Conservation (phyloP, 208 protist genomes). For the Naegleria lovaniensis region DNA sequence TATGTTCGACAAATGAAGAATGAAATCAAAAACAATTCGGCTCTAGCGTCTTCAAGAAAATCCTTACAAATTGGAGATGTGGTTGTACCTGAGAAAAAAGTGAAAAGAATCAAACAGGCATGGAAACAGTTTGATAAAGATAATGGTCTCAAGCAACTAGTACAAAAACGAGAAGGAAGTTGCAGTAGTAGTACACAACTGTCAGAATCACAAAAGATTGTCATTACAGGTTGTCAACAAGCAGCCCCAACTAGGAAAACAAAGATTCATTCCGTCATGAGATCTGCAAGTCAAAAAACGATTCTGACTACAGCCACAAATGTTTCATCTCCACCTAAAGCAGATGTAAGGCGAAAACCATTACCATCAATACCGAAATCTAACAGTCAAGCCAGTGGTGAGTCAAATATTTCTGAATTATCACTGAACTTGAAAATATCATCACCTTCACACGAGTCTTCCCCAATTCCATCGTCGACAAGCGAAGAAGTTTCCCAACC, state of each 20-base stretch:
- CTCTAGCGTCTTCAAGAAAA: background rate
- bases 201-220: background rate
- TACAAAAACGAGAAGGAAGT: background rate
- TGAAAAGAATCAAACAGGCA: background rate
- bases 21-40: background rate
- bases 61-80: background rate
- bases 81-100: background rate
- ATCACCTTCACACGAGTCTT: no score
- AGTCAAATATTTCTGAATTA: background rate
- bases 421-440: background rate
- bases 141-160: background rate
- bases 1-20: background rate
- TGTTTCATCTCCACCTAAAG: no score
- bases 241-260: background rate
- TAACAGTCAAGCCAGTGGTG: background rate
- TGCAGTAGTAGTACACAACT: background rate
- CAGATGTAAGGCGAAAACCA: background rate
- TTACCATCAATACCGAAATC: background rate
- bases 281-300: background rate
- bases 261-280: background rate
- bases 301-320: background rate
- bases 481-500: no score
- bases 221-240: background rate
- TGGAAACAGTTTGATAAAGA: background rate
- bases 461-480: no score